Conservation (phyloP, 2,329 filamentous ascomycete species). For the Chalaropsis thielavioides region DNA sequence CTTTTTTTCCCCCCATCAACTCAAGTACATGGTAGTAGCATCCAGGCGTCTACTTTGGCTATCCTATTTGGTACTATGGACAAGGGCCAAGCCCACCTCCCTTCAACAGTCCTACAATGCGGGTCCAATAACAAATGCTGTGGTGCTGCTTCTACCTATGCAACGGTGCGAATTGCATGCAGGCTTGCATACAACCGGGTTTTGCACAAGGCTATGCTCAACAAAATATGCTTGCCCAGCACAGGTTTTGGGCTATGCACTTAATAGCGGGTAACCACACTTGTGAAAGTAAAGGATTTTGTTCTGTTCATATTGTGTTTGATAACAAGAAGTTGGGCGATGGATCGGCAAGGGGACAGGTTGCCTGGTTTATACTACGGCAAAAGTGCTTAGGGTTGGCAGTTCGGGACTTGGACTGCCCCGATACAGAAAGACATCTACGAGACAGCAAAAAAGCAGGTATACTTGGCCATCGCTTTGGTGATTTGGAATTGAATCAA, state of each 20-base stretch:
- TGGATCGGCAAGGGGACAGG: neutral
- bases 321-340: neutral
- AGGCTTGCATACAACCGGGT: neutral
- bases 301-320: neutral
- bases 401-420: neutral
- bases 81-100: too few relatives aligned
- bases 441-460: too few relatives aligned
- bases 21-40: too few relatives aligned
- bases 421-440: too few relatives aligned
- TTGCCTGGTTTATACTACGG: neutral
- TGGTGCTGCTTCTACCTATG: neutral
- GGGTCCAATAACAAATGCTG: neutral
- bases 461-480: too few relatives aligned
- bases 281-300: neutral
- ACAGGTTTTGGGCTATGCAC: neutral
- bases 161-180: neutral
- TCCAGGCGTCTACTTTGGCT: too few relatives aligned
- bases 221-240: neutral
- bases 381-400: neutral
- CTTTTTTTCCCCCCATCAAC: too few relatives aligned
- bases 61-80: too few relatives aligned
- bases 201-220: neutral
- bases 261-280: neutral
- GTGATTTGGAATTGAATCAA: neutral
- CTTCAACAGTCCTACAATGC: too few relatives aligned